Percentiles rank a stretch among this genome's conserved stretches.
Conservation (phyloP, 371 early-diverging fungal genomes). For the Actinomortierella ambigua region DNA sequence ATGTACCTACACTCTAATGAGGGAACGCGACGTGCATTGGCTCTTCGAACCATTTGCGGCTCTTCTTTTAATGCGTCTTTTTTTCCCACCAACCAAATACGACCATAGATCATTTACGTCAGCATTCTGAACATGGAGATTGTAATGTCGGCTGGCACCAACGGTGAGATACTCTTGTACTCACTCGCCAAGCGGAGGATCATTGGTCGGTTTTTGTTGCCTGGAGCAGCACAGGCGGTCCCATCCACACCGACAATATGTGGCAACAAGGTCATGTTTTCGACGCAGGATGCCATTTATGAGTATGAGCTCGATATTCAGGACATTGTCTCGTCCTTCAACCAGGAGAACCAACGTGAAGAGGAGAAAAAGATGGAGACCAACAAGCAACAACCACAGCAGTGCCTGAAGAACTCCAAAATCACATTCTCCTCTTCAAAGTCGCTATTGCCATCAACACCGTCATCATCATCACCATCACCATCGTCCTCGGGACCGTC, state of each 20-base stretch:
- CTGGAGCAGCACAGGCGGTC: slow-evolving; percentile 39
- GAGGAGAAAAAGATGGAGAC: too few species aligned
- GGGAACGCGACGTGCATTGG: not conserved
- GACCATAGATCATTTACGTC: slow-evolving; percentile 28
- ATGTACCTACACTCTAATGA: slow-evolving; percentile 1
- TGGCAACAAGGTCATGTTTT: slow-evolving; percentile 43
- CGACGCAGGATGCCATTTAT: slow-evolving; percentile 41
- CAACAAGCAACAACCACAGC: too few species aligned
- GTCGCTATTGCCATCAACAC: slow-evolving; percentile 11
- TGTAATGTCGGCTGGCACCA: slow-evolving; percentile 40
- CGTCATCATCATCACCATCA: slow-evolving; percentile 12
- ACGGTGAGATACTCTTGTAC: slow-evolving; percentile 37
- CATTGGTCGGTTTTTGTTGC: slow-evolving; percentile 30
- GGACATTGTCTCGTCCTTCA: slow-evolving; percentile 4
- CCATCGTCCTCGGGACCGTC: slow-evolving; percentile 7
- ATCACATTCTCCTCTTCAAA: slow-evolving; percentile 12
- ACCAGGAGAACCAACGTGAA: not conserved
- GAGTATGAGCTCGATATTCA: slow-evolving; percentile 38
- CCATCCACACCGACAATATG: slow-evolving; percentile 40
- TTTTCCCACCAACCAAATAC: not conserved
- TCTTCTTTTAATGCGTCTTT: not conserved
- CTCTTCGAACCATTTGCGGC: not conserved
- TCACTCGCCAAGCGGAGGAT: slow-evolving; percentile 17
- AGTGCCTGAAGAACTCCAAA: not conserved
- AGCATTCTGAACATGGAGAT: slow-evolving; percentile 22